A percentile compares a stretch with the other conserved stretches of the same genome.
phyloP scores from a whole-genome alignment of 2,329 filamentous ascomycete species.

The Trichophyton schoenleinii region DNA sequence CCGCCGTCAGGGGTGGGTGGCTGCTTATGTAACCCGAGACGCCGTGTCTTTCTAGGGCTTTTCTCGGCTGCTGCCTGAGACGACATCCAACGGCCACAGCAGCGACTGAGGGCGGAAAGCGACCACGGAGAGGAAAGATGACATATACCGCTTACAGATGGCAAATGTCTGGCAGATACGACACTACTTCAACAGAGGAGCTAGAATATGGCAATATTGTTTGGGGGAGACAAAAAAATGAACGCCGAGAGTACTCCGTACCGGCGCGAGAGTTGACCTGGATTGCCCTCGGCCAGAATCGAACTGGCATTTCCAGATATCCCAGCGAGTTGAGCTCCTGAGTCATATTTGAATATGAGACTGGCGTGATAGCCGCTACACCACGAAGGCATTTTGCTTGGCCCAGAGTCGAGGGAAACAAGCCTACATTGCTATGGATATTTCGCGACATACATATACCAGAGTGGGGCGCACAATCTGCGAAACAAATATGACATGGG shows the following conservation, averaged over 20 bases:
- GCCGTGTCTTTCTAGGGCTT: neutral
- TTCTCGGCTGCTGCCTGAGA: neutral
- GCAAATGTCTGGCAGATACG: neutral
- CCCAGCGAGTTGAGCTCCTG: neutral
- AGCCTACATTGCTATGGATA: neutral
- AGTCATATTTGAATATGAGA: constrained; percentile 1
- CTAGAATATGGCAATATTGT: too few relatives aligned
- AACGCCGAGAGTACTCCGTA: neutral
- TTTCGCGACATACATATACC: neutral
- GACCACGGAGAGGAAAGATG: neutral
- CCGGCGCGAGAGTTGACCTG: neutral
- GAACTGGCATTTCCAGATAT: constrained; percentile 3
- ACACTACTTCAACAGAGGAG: neutral
- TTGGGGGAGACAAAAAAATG: neutral
- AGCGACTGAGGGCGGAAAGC: neutral
- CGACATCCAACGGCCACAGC: neutral
- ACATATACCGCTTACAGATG: neutral
- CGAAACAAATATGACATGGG: neutral
- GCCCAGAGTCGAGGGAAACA: neutral
- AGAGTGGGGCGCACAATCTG: neutral
- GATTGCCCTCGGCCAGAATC: constrained; percentile 2
- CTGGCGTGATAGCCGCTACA: constrained; percentile 5
- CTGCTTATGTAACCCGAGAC: neutral
- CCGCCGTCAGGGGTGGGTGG: neutral
- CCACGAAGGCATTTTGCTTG: neutral